Percentiles rank a stretch among this genome's conserved stretches.
These are phyloP conservation scores for Articulospora tetracladia DNA, from an alignment of 495 filamentous ascomycete species.

Conservation along the genomic window DNA sequence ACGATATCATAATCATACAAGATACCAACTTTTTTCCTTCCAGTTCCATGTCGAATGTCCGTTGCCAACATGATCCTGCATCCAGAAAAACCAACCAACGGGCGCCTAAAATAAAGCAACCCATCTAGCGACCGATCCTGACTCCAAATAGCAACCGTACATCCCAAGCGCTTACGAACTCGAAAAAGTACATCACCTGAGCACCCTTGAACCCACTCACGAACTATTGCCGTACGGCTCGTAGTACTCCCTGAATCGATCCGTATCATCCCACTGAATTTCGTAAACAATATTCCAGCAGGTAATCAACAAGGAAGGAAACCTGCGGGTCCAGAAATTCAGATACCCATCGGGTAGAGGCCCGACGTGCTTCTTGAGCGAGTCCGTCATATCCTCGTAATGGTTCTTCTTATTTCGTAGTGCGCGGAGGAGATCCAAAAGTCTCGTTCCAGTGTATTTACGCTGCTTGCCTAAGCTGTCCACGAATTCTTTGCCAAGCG, in stretches of 20 bases:
- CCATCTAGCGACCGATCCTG: too few species aligned
- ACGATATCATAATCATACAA: too few species aligned
- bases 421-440: slow-evolving; percentile 85
- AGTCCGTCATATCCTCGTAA: slow-evolving; percentile 83
- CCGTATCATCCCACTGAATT: slow-evolving; percentile 57
- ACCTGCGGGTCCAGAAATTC: slow-evolving; percentile 75
- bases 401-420: slow-evolving; percentile 95
- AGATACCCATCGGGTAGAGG: slow-evolving; percentile 81
- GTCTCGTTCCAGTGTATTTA: slow-evolving; percentile 79
- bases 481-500: slow-evolving; percentile 73
- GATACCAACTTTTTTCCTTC: too few species aligned
- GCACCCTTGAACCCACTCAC: background rate
- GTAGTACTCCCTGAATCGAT: slow-evolving; percentile 76
- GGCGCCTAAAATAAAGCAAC: too few species aligned
- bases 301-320: slow-evolving; percentile 77
- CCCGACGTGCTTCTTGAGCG: slow-evolving; percentile 76
- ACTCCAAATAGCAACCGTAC: background rate
- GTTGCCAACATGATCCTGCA: too few species aligned
- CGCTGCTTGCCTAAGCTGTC: slow-evolving; percentile 89
- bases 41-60: too few species aligned
- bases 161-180: background rate
- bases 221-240: slow-evolving; percentile 9
- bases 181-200: too few species aligned
- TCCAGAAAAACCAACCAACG: too few species aligned
- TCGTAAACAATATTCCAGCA: slow-evolving; percentile 73